Evolutionary conservation across 2,329 filamentous ascomycete genomes (phyloP).

Genomic region (Helminthosporium solani): DNA sequence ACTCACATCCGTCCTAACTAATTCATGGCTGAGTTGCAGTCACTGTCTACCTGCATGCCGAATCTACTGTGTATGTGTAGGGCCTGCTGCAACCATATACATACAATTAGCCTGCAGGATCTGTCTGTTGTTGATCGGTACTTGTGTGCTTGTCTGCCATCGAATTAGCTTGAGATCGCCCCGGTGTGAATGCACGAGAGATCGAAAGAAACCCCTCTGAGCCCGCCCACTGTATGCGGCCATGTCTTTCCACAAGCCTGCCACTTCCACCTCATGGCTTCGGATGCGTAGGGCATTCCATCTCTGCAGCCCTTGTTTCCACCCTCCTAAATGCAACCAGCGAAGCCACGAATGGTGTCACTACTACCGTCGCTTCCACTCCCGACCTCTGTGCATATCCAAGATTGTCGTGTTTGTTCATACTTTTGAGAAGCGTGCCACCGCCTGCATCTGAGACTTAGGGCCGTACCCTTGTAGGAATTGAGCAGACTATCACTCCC

Average conservation of each 20-base stretch:
- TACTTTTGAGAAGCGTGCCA: slow-evolving; percentile 17
- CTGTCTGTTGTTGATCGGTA: slow-evolving; percentile 29
- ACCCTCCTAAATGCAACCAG: slow-evolving; percentile 16
- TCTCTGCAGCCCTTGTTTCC: slow-evolving; percentile 21
- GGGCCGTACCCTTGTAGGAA: slow-evolving; percentile 23
- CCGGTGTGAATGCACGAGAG: slow-evolving; percentile 21
- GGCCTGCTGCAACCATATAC: slow-evolving; percentile 27
- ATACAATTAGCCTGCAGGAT: slow-evolving; percentile 27
- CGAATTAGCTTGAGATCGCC: slow-evolving; percentile 33
- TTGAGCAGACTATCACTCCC: slow-evolving; percentile 23
- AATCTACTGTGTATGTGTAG: too few relatives aligned
- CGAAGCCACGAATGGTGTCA: slow-evolving; percentile 13
- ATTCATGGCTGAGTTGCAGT: slow-evolving; percentile 1
- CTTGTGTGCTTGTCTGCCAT: slow-evolving; percentile 5
- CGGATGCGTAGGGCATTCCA: slow-evolving; percentile 21
- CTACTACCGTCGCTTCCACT: slow-evolving; percentile 27
- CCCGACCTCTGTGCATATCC: slow-evolving; percentile 26
- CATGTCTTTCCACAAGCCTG: slow-evolving; percentile 13
- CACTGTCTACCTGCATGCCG: slow-evolving; percentile 34
- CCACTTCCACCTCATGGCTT: slow-evolving; percentile 22
- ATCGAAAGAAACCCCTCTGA: slow-evolving; percentile 19
- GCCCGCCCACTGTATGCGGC: slow-evolving; percentile 20
- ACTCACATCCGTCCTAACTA: slow-evolving; percentile 11
- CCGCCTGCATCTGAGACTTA: slow-evolving; percentile 22
- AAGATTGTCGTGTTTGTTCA: slow-evolving; percentile 14